Evolutionary conservation across 2,329 filamentous ascomycete species (phyloP), one percentile per base, ranked within the genome.

Genomic region (Septoria linicola): DNA sequence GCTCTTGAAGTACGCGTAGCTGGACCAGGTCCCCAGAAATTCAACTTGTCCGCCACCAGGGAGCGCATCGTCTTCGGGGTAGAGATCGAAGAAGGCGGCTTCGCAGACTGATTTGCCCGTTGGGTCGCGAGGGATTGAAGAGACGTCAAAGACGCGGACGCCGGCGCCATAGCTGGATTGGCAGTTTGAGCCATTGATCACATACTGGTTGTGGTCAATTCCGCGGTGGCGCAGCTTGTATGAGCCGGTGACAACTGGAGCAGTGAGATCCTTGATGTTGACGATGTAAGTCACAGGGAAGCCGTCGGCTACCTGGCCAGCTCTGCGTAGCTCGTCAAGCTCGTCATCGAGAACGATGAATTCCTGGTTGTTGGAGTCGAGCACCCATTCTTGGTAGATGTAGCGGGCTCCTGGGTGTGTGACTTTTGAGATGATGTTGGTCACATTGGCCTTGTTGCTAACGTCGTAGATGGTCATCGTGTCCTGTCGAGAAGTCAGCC

Each of bases 311-410:
- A 40, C 32, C 10, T 35, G 35, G 4, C 43, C 32, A 14, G 36
- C 36, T 4, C 35, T 39, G 17, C 44, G 39, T 8, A 45, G 42
- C n/a, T 81, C 78, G 51, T 81, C 78, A 8, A 75, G 69, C 62
- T 80, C 78, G 56, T 80, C 77, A 54, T 80, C 77, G 3, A 79
- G 62, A 13, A 79, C 68, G 3, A 80, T 71, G 61, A 70, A 78
- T 40, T 72, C 59, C 42, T 72, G 61, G 4, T 45, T 47, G 21
- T 34, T 49, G 41, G 34, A 23, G 60, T 79, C 74, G 16, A 76
- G 68, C 3, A 80, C 65, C 73, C 75, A 77, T 4, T 77, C 78
- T 61, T 79, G 76, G 57, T 80, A 78, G 2, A 76, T 76, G 64
- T 80, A 80, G 25, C 67, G 55, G 14, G 72, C 72, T 25, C 76